Conservation (phyloP, 2,329 filamentous ascomycete genomes). For the Fusarium sp. region DNA sequence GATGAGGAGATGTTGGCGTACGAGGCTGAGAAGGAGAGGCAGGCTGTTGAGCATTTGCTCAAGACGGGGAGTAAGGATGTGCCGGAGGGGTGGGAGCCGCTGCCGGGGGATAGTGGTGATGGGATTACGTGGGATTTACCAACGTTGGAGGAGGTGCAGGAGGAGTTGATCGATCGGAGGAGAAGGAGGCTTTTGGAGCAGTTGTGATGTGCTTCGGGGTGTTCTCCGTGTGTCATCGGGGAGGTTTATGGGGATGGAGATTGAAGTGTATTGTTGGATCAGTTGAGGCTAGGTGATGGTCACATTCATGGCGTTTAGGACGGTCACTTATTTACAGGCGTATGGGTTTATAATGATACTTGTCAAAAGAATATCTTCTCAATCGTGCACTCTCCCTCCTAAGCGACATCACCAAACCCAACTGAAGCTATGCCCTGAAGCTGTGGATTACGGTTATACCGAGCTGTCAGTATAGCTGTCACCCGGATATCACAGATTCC, state of each 20-base stretch:
- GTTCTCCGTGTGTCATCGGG: not conserved
- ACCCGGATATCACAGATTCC: slow-evolving; percentile 18
- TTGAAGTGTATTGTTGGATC: not conserved
- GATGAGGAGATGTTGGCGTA: slow-evolving; percentile 83
- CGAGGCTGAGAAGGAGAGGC: slow-evolving; percentile 84
- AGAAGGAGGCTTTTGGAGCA: slow-evolving; percentile 87
- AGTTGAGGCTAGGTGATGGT: slow-evolving; percentile 1
- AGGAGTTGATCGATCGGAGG: slow-evolving; percentile 89
- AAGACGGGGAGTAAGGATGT: slow-evolving; percentile 65
- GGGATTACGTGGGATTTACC: slow-evolving; percentile 86
- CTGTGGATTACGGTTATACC: slow-evolving; percentile 7
- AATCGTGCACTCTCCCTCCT: not conserved
- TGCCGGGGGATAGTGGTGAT: slow-evolving; percentile 89
- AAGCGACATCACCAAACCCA: not conserved
- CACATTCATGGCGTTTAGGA: slow-evolving; percentile 30
- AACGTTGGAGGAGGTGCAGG: slow-evolving; percentile 90
- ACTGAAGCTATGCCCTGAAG: not conserved
- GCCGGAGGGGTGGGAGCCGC: slow-evolving; percentile 80
- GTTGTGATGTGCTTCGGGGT: slow-evolving; percentile 56
- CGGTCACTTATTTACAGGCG: slow-evolving; percentile 32
- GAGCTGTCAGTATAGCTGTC: slow-evolving; percentile 2
- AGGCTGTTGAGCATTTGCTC: slow-evolving; percentile 78
- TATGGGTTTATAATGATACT: slow-evolving; percentile 12
- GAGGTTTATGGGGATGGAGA: not conserved
- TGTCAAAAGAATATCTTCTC: slow-evolving; percentile 4